A percentile compares a stretch with the other conserved stretches of the same genome.
Conservation (phyloP, 148 eudicot species). For the Rhododendron henanense region DNA sequence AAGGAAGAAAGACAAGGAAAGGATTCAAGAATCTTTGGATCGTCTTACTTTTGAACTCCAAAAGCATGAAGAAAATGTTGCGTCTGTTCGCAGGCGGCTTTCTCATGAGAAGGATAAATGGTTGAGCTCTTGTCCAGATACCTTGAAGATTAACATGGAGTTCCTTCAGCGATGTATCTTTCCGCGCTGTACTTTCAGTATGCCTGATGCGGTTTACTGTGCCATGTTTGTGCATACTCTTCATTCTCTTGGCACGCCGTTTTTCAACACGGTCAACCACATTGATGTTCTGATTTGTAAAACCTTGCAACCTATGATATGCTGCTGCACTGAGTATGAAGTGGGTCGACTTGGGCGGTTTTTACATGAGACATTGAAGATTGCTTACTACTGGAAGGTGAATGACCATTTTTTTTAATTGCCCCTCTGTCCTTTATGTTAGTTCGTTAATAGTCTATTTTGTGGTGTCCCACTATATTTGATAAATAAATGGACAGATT, state of each 20-base stretch:
- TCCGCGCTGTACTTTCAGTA: constrained; percentile 96
- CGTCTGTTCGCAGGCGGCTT: constrained; percentile 83
- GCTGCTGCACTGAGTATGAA: constrained; percentile 98
- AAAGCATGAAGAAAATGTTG: constrained; percentile 81
- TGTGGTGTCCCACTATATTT: background rate
- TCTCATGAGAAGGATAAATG: constrained; percentile 90
- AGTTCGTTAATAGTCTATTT: background rate
- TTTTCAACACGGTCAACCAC: constrained; percentile 94
- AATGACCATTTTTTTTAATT: background rate
- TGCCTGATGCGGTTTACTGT: constrained; percentile 97
- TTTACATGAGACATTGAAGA: constrained; percentile 82
- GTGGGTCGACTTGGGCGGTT: constrained; percentile 95
- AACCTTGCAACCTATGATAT: constrained; percentile 98
- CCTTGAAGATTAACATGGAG: constrained; percentile 95
- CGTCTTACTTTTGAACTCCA: constrained; percentile 73
- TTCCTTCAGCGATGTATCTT: constrained; percentile 97
- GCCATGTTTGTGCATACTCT: constrained; percentile 83
- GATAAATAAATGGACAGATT: background rate
- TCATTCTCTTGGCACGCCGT: constrained; percentile 93
- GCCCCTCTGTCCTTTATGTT: background rate
- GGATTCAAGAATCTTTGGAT: constrained; percentile 91
- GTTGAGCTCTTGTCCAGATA: constrained; percentile 96
- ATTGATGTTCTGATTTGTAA: constrained; percentile 94
- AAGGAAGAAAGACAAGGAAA: constrained; percentile 95
- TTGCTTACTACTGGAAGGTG: constrained; percentile 95